Evolutionary conservation across 192 early-diverging fungal genomes (phyloP), one percentile per base, ranked within the genome.

Genomic region (Phycomyces blakesleeanus): DNA sequence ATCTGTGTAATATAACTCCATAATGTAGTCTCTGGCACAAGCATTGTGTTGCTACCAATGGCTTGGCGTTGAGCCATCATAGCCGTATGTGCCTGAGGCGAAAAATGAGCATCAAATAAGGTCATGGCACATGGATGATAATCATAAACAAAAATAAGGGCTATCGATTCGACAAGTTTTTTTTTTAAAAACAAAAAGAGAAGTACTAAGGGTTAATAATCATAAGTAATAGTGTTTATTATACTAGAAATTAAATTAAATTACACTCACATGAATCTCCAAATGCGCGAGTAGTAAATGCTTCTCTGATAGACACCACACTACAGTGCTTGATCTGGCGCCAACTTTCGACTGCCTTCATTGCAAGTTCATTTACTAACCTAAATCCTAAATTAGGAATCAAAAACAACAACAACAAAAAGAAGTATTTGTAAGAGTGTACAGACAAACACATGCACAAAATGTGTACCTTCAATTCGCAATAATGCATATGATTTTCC

Each of bases 81-180:
- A 3, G 68, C 63, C 38, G 74, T 41, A 29, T 84, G 82, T n/a
- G 76, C 74, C 38, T 76, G 74, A 7, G 83, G 69, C 6, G 79
- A 61, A 60, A 93, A 91, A 71, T 91, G 84, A 25, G 85, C 85
- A 9, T 82, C 77, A 59, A 74, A 81, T 1, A 94, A 67, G 0
- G 93, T 93, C 51, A 76, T 79, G 8, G 89, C 79, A 21, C 89
- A 86, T 9, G 95, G 95, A 77, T 94, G 89, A 72, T 91, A 97
- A 71, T 98, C 96, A 69, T 93, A 95, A 5, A 97, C 94, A 67
- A 99, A 83, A 10, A 98, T 85, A n/a, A 99, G 80, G n/a, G 97
- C 87, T 89, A 60, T 54, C 27, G n/a, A 24, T 15, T 42, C 11
- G 42, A 50, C 22, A 16, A n/a, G 1, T 37, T n/a, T n/a, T n/a